These are phyloP conservation scores for Caloboletus firmus DNA, from an alignment of 1,284 basidiomycete species.

Conservation along the genomic window DNA sequence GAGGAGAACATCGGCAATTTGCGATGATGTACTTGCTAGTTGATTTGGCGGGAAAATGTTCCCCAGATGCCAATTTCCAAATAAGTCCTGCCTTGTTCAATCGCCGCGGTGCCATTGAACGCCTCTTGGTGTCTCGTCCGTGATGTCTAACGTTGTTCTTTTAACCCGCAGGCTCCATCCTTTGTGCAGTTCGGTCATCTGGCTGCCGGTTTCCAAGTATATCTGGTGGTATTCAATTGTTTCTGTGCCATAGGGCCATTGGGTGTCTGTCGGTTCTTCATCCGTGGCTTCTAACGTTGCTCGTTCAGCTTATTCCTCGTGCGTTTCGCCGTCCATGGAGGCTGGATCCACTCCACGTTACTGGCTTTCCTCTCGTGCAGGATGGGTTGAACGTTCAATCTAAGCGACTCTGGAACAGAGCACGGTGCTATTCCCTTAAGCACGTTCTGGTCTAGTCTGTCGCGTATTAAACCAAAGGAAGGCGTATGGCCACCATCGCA, in stretches of 20 bases:
- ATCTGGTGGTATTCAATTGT: not conserved
- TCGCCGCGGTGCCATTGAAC: not conserved
- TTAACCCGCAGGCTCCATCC: not conserved
- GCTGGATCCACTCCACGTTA: slow-evolving; percentile 8
- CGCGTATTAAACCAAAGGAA: not conserved
- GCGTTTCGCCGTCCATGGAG: not conserved
- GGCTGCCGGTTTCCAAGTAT: not conserved
- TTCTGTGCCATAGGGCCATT: not conserved
- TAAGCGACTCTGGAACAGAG: not conserved
- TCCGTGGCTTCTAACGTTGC: slow-evolving; percentile 1
- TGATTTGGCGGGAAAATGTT: not conserved
- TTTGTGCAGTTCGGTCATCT: not conserved
- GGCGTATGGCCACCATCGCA: not conserved
- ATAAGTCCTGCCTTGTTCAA: not conserved
- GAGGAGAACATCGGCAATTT: not conserved
- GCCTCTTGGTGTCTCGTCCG: not conserved
- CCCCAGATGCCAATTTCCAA: not conserved
- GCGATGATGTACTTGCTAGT: not conserved
- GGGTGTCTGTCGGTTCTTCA: not conserved
- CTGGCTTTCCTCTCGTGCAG: not conserved
- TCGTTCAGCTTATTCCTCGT: not conserved
- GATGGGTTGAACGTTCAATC: not conserved
- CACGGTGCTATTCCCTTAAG: not conserved
- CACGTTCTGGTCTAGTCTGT: not conserved
- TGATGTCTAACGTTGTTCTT: not conserved